Conservation (phyloP, 1,139 yeast genomes). For the Geotrichum bryndzae region DNA sequence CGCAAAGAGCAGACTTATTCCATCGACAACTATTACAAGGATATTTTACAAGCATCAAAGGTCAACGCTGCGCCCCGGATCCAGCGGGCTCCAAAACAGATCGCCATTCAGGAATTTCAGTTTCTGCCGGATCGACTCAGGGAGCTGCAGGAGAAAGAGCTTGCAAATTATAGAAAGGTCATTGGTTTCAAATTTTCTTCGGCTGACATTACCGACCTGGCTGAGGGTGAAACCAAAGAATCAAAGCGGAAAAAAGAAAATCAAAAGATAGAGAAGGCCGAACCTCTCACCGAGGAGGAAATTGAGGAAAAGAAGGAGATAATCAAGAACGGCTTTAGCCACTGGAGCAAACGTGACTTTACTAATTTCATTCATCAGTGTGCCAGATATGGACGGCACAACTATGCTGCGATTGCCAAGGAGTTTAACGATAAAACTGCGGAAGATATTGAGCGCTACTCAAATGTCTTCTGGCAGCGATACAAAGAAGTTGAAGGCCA, state of each 20-base stretch:
- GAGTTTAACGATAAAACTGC: conserved; percentile 57
- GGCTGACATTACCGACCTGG: conserved; percentile 36
- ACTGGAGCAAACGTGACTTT: conserved; percentile 89
- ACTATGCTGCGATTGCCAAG: conserved; percentile 55
- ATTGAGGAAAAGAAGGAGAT: conserved; percentile 54
- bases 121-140: conserved; percentile 67
- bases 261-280: conserved; percentile 49
- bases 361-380: conserved; percentile 76
- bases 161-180: conserved; percentile 63
- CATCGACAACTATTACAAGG: conserved; percentile 83
- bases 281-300: conserved; percentile 77
- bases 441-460: conserved; percentile 70
- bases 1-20: conserved; percentile 78
- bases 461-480: conserved; percentile 71
- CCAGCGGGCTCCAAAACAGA: conserved; percentile 51
- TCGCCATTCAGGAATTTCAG: conserved; percentile 69
- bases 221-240: conserved; percentile 51
- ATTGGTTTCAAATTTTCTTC: conserved; percentile 61
- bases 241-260: conserved; percentile 56
- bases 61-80: conserved; percentile 47
- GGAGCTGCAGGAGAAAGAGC: conserved; percentile 70
- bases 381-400: conserved; percentile 73
- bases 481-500: conserved; percentile 72
- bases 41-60: conserved; percentile 47
- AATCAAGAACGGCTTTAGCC: conserved; percentile 60